Conservation (phyloP, 139 green algal species). For the Picochlorum sp. region DNA sequence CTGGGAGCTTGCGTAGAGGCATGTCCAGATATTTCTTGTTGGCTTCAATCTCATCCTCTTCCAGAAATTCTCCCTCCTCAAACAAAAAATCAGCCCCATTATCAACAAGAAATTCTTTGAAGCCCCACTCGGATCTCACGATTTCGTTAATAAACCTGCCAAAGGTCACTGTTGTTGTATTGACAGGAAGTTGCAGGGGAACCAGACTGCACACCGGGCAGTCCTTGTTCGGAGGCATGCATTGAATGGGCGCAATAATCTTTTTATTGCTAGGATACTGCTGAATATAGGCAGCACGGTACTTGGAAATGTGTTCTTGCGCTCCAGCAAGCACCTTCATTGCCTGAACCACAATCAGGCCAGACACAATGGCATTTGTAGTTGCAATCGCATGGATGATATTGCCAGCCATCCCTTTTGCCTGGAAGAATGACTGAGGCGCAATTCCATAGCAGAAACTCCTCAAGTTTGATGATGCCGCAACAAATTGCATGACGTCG, state of each 20-base stretch:
- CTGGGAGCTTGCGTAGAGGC: constrained; percentile 49
- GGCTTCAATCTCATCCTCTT: constrained; percentile 67
- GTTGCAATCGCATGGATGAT: constrained; percentile 99
- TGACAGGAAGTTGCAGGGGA: constrained; percentile 39
- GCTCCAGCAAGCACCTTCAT: constrained; percentile 72
- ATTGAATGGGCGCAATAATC: constrained; percentile 20
- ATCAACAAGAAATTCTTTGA: constrained; percentile 43
- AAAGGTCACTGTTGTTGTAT: constrained; percentile 53
- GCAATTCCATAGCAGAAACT: constrained; percentile 71
- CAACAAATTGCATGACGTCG: constrained; percentile 89
- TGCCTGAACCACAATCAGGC: constrained; percentile 85
- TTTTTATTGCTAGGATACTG: constrained; percentile 29
- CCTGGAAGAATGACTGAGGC: constrained; percentile 70
- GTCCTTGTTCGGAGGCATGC: constrained; percentile 33
- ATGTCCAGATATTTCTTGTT: constrained; percentile 32
- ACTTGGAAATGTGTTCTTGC: constrained; percentile 7
- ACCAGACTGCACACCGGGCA: constrained; percentile 78
- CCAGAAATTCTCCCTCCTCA: constrained; percentile 76
- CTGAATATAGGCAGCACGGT: constrained; percentile 40
- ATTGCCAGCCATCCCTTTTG: constrained; percentile 97
- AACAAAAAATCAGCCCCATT: constrained; percentile 54
- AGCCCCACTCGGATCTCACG: constrained; percentile 54
- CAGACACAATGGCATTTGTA: constrained; percentile 92
- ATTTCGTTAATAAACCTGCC: constrained; percentile 51
- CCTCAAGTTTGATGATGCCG: constrained; percentile 81